Evolutionary conservation across 2,329 filamentous ascomycete genomes (phyloP), one percentile per base, ranked within the genome.

Genomic region (Colletotrichum eleusines): DNA sequence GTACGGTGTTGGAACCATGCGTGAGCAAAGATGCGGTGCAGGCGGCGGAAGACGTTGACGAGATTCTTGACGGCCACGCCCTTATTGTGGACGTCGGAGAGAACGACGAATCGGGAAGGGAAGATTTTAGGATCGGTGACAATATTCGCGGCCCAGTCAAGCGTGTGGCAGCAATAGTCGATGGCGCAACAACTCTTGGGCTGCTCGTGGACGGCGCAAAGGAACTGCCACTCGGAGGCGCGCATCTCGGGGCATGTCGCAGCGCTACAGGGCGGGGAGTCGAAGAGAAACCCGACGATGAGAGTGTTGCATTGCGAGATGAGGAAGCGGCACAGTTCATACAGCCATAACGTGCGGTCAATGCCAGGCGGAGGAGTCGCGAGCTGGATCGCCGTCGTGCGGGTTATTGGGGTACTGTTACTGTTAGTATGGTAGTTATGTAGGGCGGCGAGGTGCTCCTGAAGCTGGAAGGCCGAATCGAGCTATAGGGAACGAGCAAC

Each of bases 141-240:
- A 26, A 95, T 93, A 77, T 97, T 97, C 68, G 94, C 95, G 3
- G 96, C 96, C 94, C 95, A 98, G 83, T 99, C 96, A 53, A 99
- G 90, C 0, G 96, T 99, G 80, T 99, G 96, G 80, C 95, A 98
- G 87, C 95, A 98, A 84, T 99, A 99, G 83, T 99, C 96, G 78
- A 99, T 98, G 62, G 96, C 96, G 81, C 95, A 98, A 84, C 96
- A 99, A 76, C 92, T 93, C 83, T 98, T 98, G 59, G 96, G 96
- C 60, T 94, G 92, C 78, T 98, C 95, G 80, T 99, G 96, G 3
- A 98, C 96, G 61, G 96, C 96, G 83, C 96, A 99, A 58, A 99
- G 89, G 78, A 98, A 99, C 83, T 99, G 96, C 96, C 96, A 99
- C 84, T 99, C 95, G 38, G 93, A 96, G 2, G 96, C 96, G 78